Evolutionary conservation across 2,329 filamentous ascomycete species (phyloP), one percentile per base, ranked within the genome.

Genomic region (Phyllosticta citrichinensis): DNA sequence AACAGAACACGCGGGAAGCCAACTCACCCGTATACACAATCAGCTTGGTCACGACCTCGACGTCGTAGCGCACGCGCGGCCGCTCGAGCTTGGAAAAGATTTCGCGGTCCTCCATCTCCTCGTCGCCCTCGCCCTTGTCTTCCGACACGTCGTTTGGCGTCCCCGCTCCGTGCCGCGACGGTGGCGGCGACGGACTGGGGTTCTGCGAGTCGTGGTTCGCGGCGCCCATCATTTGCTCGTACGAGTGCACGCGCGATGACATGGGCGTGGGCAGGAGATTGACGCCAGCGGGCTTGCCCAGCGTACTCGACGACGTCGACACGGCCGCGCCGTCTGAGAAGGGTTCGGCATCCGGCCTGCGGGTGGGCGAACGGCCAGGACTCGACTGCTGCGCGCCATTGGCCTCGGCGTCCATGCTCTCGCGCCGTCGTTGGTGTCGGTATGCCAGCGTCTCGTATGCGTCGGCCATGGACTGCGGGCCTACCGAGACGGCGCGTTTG

Each of bases 41-140:
- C 63, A 99, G 75, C 76, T 97, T 97, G 5, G 94, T 97, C 47
- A 99, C 88, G 50, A 99, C 93, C 74, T 99, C 94, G n/a, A 97
- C 93, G 75, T 99, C 94, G 70, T 97, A 99, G 67, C 92, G 82
- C 63, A 97, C 92, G 66, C 94, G 85, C 56, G 94, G 91, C 75
- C 88, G 90, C 64, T 91, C 87, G 60, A 97, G 80, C 70, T 82
- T 85, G 53, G 86, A 87, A 73, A 97, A 97, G 73, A 97, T 87
- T 71, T 95, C 88, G 66, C 72, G 66, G 52, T 74, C 72, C 63
- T 76, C 73, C 12, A 70, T 71, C 55, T 73, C 69, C 59, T 74
- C 71, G 5, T 72, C 71, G 2, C 69, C 68, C 66, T 20, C 20
- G 3, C 47, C 54, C 20, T 19, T 14, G 6, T 6, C 52, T 20